These are phyloP conservation scores for Termitomyces sp. DNA, from an alignment of 1,284 basidiomycete genomes.

Conservation along the genomic window DNA sequence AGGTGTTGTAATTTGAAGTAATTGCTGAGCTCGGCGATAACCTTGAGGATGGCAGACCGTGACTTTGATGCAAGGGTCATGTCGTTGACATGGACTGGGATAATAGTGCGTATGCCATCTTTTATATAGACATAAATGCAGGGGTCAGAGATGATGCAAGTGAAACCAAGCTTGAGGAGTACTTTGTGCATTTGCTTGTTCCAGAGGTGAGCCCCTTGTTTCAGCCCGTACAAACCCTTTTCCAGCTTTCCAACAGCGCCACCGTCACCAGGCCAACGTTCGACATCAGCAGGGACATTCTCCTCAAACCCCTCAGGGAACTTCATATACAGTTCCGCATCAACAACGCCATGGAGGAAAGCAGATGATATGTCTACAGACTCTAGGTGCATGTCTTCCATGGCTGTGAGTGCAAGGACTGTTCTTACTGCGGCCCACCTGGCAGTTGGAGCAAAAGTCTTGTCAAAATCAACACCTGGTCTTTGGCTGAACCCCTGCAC, in stretches of 20 bases:
- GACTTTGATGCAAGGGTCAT: conserved; percentile 4
- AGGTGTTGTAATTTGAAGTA: conserved; percentile 7
- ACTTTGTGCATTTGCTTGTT: conserved; percentile 1
- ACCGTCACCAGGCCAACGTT: no score
- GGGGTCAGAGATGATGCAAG: not conserved
- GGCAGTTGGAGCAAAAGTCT: conserved; percentile 4
- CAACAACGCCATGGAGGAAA: conserved; percentile 14
- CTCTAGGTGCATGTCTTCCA: conserved; percentile 15
- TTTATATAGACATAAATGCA: not conserved
- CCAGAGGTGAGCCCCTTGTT: conserved; percentile 5
- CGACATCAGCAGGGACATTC: not conserved
- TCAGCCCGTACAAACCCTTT: conserved; percentile 4
- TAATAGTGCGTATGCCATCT: not conserved
- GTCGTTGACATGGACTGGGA: conserved; percentile 3
- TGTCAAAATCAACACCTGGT: conserved; percentile 3
- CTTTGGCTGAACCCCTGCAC: conserved; percentile 6
- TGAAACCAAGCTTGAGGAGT: not conserved
- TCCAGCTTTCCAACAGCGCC: not conserved
- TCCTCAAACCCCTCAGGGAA: conserved; percentile 5
- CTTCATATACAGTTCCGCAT: conserved; percentile 17
- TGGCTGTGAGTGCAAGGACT: conserved; percentile 11
- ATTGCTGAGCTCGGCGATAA: conserved; percentile 1
- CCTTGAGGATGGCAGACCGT: not conserved
- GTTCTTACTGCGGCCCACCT: conserved; percentile 3
- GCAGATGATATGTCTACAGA: conserved; percentile 17